Base-by-base conservation (phyloP, 495 filamentous ascomycete genomes). In the Ramalina intermedia region DNA sequence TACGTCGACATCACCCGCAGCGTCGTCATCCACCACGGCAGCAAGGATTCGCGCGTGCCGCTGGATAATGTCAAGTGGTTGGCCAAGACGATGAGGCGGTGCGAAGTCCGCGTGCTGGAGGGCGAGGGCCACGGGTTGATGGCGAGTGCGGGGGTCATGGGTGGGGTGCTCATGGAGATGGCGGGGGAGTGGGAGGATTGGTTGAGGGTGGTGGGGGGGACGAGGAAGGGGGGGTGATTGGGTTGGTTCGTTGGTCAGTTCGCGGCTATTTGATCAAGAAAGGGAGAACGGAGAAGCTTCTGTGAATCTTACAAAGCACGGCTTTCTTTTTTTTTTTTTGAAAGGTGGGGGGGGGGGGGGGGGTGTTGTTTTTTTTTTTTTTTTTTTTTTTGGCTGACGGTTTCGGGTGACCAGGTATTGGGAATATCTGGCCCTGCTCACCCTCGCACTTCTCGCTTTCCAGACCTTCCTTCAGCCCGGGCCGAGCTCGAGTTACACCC, bases 71-170 rank as follows among this genome's bases (percentile, higher is more conserved):
- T 95, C 20, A 74, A 80, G 48, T 99, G 91, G 91, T 71, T 99
- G 16, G 88, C 87, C 20, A 87, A 88, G 61, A 87, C 81, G 36
- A 96, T 98, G 91, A 75, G 82, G 21, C 73, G 84, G 37, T 93
- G 88, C 59, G 91, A 96, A 63, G 87, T 99, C 16, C 71, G 91
- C 11, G 75, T 96, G 6, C 69, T 99, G 12, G 84, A 94, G 52
- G 87, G 85, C 6, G 91, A 99, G 62, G 88, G 87, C 4, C 91
- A 99, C 58, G 93, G 93, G 0, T 66, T 99, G 37, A 99, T 99
- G 91, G 91, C 93, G 1, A 90, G 83, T 45, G 90, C 91, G 7
- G 65, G 67, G 16, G 90, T 99, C 20, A 96, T 99, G 93, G 83
- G 86, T 21, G 79, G 79, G 46, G 84, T 96, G 18, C 62, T 98